These are phyloP conservation scores for Starmera stellimalicola DNA, from an alignment of 1,139 yeast genomes.

Conservation along the genomic window DNA sequence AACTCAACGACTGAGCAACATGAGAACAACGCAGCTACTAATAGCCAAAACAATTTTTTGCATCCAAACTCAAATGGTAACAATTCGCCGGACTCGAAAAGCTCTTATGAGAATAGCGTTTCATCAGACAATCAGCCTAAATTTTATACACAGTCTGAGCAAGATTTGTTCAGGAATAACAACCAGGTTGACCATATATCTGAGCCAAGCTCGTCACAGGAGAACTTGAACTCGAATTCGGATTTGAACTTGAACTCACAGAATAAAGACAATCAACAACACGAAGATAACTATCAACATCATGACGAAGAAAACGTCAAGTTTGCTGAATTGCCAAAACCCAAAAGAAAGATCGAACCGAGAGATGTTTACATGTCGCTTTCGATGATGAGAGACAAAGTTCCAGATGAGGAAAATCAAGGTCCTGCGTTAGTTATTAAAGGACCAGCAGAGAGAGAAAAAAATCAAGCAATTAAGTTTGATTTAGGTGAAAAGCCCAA, in stretches of 20 bases:
- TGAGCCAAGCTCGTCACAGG: slow-evolving; percentile 9
- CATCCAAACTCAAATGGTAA: too few relatives aligned
- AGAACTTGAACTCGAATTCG: slow-evolving; percentile 2
- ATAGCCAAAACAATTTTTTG: too few relatives aligned
- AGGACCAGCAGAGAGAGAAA: slow-evolving; percentile 67
- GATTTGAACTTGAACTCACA: slow-evolving; percentile 31
- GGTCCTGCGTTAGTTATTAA: slow-evolving; percentile 79
- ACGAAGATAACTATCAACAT: slow-evolving; percentile 1
- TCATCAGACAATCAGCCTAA: background rate
- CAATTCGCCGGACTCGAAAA: slow-evolving; percentile 1
- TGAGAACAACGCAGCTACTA: too few relatives aligned
- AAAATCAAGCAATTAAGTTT: slow-evolving; percentile 16
- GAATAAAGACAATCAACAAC: slow-evolving; percentile 17
- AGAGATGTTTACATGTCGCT: slow-evolving; percentile 79
- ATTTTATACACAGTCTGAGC: slow-evolving; percentile 2
- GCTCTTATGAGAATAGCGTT: background rate
- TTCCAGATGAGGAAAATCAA: slow-evolving; percentile 35
- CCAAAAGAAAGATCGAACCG: slow-evolving; percentile 51
- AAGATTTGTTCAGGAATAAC: background rate
- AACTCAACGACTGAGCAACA: too few relatives aligned
- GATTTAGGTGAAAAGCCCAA: slow-evolving; percentile 11
- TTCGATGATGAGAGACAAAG: slow-evolving; percentile 54
- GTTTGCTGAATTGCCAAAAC: slow-evolving; percentile 36
- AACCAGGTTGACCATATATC: slow-evolving; percentile 7
- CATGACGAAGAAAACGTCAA: slow-evolving; percentile 18